Evolutionary conservation across 2,329 filamentous ascomycete species (phyloP).

Genomic region (Capronia americana): DNA sequence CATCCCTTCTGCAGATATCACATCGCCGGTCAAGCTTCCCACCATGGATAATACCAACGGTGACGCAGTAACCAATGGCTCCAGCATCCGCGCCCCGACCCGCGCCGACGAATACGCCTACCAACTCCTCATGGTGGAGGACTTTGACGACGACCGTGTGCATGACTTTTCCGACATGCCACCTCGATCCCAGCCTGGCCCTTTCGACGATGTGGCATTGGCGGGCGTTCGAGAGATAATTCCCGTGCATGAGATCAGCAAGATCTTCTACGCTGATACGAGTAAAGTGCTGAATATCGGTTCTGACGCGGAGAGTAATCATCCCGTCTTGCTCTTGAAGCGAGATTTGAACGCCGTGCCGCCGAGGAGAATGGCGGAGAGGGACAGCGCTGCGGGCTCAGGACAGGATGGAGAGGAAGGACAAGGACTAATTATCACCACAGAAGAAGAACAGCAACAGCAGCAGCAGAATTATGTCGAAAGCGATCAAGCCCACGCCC

Average conservation of each 20-base stretch:
- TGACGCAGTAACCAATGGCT: neutral
- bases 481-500: constrained; percentile 26
- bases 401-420: constrained; percentile 45
- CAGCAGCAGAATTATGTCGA: constrained; percentile 30
- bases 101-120: constrained; percentile 74
- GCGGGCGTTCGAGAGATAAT: constrained; percentile 72
- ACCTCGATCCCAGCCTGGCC: constrained; percentile 60
- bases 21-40: constrained; percentile 10
- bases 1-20: constrained; percentile 43
- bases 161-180: constrained; percentile 66
- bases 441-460: constrained; percentile 41
- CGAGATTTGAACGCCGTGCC: constrained; percentile 70
- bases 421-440: constrained; percentile 25
- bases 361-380: constrained; percentile 64
- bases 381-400: constrained; percentile 42
- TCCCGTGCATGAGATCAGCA: constrained; percentile 78
- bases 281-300: constrained; percentile 88
- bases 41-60: constrained; percentile 1
- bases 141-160: constrained; percentile 74
- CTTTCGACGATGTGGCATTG: constrained; percentile 65
- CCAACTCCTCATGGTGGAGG: constrained; percentile 80
- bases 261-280: constrained; percentile 92
- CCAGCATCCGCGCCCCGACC: constrained; percentile 49
- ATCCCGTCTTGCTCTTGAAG: constrained; percentile 76
- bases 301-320: constrained; percentile 70